Conservation (phyloP, 139 green algal genomes). For the Chara braunii region DNA sequence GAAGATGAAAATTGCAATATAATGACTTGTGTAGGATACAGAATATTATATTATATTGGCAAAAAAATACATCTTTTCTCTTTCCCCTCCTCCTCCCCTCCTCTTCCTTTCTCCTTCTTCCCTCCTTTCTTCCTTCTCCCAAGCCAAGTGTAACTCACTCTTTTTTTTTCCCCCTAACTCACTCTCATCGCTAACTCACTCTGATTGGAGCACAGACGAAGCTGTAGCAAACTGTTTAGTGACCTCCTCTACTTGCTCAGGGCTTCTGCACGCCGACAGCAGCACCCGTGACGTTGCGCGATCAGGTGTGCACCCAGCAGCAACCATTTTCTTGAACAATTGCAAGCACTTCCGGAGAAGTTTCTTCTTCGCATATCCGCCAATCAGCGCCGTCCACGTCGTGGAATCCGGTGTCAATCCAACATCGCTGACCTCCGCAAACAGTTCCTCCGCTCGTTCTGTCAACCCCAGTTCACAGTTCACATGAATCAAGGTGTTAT, state of each 20-base stretch:
- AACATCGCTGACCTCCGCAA: neutral
- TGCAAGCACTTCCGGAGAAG: conserved; percentile 13
- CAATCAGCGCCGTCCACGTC: conserved; percentile 9
- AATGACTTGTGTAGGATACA: too few species aligned
- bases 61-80: too few species aligned
- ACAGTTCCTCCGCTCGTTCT: conserved; percentile 5
- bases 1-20: too few species aligned
- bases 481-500: neutral
- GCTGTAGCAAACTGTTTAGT: too few species aligned
- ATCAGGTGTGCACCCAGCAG: neutral
- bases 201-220: too few species aligned
- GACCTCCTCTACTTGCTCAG: conserved; percentile 14
- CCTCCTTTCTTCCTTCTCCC: too few species aligned
- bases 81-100: too few species aligned
- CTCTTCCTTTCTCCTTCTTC: too few species aligned
- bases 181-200: too few species aligned
- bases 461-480: neutral
- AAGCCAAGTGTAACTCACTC: too few species aligned
- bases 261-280: conserved; percentile 13
- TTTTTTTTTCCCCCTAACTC: too few species aligned
- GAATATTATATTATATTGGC: too few species aligned
- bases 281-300: neutral
- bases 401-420: neutral
- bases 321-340: conserved; percentile 23
- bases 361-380: conserved; percentile 20